Conservation (phyloP, 208 protist genomes). For the Trypanosoma brucei region DNA sequence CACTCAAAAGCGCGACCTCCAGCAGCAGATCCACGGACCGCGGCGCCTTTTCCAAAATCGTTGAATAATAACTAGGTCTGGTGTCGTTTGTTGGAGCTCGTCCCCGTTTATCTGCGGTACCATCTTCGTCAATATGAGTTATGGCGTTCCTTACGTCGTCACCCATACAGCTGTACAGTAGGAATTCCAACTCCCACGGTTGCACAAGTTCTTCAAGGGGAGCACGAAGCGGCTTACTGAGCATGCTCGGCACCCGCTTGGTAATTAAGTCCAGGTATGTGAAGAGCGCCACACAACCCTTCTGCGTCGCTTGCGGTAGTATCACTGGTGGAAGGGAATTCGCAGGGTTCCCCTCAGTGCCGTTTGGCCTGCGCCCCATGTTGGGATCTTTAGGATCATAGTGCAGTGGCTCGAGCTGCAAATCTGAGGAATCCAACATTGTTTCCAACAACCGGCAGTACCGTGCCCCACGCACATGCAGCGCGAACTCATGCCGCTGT, state of each 20-base stretch:
- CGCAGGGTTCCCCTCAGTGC: constrained; percentile 13
- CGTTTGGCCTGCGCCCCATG: neutral
- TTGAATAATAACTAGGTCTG: constrained; percentile 1
- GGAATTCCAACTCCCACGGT: constrained; percentile 77
- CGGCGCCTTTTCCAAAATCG: constrained; percentile 33
- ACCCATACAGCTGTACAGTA: constrained; percentile 47
- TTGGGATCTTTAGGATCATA: neutral
- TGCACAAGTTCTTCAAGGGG: constrained; percentile 80
- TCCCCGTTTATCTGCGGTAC: neutral
- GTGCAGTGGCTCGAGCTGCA: constrained; percentile 18
- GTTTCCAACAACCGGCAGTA: constrained; percentile 73
- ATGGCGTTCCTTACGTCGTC: constrained; percentile 12
- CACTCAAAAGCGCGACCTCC: constrained; percentile 82
- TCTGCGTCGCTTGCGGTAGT: constrained; percentile 59
- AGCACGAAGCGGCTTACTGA: constrained; percentile 76
- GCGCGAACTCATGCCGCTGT: constrained; percentile 55
- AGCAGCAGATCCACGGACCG: constrained; percentile 44
- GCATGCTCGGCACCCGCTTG: constrained; percentile 61
- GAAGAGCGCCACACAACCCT: constrained; percentile 69
- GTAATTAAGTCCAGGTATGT: constrained; percentile 69
- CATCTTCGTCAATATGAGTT: neutral
- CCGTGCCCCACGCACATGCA: constrained; percentile 70
- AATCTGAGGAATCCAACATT: constrained; percentile 57
- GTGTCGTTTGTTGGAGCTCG: neutral
- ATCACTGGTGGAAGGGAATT: constrained; percentile 55